A percentile compares a stretch with the other conserved stretches of the same genome.
Evolutionary conservation across 805 yeast species (phyloP).

Genomic region (Saccharomycopsis selenospora): DNA sequence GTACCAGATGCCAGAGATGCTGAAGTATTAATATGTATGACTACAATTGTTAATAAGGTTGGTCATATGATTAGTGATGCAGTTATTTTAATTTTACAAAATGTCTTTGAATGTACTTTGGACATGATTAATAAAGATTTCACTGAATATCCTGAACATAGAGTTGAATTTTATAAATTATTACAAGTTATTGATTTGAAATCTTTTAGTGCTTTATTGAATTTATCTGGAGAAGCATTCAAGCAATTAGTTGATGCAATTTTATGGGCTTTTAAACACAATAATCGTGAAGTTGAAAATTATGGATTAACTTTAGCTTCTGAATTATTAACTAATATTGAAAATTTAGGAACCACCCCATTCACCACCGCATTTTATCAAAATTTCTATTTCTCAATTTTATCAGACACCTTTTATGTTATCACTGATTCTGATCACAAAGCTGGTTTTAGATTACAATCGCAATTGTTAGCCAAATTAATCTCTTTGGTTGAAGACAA

Average conservation of each 20-base stretch:
- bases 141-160: slow-evolving; percentile 94
- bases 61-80: slow-evolving; percentile 87
- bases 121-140: slow-evolving; percentile 94
- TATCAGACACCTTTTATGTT: slow-evolving; percentile 88
- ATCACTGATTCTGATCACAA: slow-evolving; percentile 96
- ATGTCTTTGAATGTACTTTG: slow-evolving; percentile 89
- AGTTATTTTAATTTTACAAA: slow-evolving; percentile 77
- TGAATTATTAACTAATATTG: slow-evolving; percentile 80
- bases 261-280: slow-evolving; percentile 97
- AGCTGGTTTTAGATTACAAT: slow-evolving; percentile 87
- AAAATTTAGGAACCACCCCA: slow-evolving; percentile 56
- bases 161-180: slow-evolving; percentile 90
- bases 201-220: slow-evolving; percentile 78
- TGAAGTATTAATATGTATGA: slow-evolving; percentile 91
- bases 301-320: slow-evolving; percentile 79
- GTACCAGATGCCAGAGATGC: slow-evolving; percentile 98
- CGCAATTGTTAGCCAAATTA: slow-evolving; percentile 75
- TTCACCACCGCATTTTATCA: slow-evolving; percentile 83
- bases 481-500: slow-evolving; percentile 75
- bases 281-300: slow-evolving; percentile 93
- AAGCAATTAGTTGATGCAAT: slow-evolving; percentile 88
- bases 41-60: slow-evolving; percentile 80
- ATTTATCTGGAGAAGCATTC: slow-evolving; percentile 88
- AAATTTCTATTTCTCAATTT: slow-evolving; percentile 79
- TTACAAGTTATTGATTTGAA: slow-evolving; percentile 80